A percentile compares a stretch with the other conserved stretches of the same genome.
Evolutionary conservation across 768 basidiomycete genomes (phyloP).

Genomic region (Russula griseocarnosa): DNA sequence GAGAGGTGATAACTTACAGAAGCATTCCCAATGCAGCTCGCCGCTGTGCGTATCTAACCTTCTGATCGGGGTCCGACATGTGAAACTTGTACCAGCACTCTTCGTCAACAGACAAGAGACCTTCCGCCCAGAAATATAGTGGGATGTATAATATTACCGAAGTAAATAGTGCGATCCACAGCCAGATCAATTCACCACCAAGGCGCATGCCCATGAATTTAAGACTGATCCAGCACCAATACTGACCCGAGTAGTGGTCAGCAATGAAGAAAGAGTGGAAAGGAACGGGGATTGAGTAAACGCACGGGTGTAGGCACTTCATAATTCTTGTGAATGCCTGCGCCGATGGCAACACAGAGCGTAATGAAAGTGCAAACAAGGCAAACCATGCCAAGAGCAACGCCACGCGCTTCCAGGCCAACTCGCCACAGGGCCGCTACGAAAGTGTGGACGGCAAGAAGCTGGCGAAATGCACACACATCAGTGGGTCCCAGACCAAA

Average conservation of each 20-base stretch:
- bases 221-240: constrained; percentile 46
- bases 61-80: constrained; percentile 14
- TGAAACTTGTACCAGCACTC: constrained; percentile 32
- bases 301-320: constrained; percentile 38
- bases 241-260: constrained; percentile 25
- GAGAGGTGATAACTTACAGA: constrained; percentile 30
- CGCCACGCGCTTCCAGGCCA: constrained; percentile 31
- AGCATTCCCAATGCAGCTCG: constrained; percentile 27
- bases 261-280: neutral
- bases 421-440: constrained; percentile 38
- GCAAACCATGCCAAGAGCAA: constrained; percentile 28
- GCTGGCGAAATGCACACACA: constrained; percentile 29
- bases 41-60: constrained; percentile 9
- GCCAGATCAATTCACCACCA: constrained; percentile 45
- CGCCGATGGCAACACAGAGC: constrained; percentile 37
- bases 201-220: constrained; percentile 35
- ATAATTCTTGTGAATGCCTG: constrained; percentile 26
- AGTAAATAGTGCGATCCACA: constrained; percentile 41
- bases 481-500: constrained; percentile 21
- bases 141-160: constrained; percentile 38
- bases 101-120: constrained; percentile 36
- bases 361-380: constrained; percentile 26
- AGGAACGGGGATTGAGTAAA: neutral
- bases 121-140: constrained; percentile 39
- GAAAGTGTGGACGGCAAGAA: constrained; percentile 42